Evolutionary conservation across 2,329 filamentous ascomycete genomes (phyloP), one percentile per base, ranked within the genome.

Genomic region (Epichloe bromicola): DNA sequence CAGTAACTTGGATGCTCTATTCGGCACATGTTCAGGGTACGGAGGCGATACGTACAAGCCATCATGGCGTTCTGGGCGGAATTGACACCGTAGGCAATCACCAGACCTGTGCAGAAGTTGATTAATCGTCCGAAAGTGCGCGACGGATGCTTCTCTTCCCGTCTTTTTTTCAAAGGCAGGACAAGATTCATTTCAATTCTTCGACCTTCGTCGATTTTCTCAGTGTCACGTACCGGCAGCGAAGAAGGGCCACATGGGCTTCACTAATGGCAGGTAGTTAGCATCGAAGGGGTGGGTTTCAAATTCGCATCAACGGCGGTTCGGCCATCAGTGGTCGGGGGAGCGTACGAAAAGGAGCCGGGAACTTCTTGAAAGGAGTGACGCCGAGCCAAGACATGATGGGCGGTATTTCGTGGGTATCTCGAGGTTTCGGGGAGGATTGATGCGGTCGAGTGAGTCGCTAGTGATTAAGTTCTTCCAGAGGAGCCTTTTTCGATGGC

Each of bases 1-100:
- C 53, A 66, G 62, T 55, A 55, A 8, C 19, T 55, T 30, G 38
- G 20, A 36, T 47, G 47, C 50, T 46, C 14, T 19, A 39, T 23
- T 33, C 17, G 5, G 41, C 7, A 30, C 11, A 47, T 14, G 30
- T 5, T 30, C 23, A 42, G 26, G 46, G 23, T 20, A 5, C 2
- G n/a, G 26, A 51, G 54, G 53, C 33, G 40, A 42, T 54, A 49
- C 70, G 57, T 82, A 97, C 91, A 80, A 68, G 80, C 74, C 74
- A 85, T 82, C 75, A 95, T 79, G 63, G 80, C 73, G 68, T 78
- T 86, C 67, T 88, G 85, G 61, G 84, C 79, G 57, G 86, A 80
- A 79, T 94, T 95, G 76, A 95, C 76, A 66, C 90, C 93, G 75
- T 94, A 96, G 67, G 86, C 79, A 68, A 98, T 84, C 70, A 96